These are phyloP conservation scores for Dentipellis sp. DNA, from an alignment of 768 basidiomycete species.

Conservation along the genomic window DNA sequence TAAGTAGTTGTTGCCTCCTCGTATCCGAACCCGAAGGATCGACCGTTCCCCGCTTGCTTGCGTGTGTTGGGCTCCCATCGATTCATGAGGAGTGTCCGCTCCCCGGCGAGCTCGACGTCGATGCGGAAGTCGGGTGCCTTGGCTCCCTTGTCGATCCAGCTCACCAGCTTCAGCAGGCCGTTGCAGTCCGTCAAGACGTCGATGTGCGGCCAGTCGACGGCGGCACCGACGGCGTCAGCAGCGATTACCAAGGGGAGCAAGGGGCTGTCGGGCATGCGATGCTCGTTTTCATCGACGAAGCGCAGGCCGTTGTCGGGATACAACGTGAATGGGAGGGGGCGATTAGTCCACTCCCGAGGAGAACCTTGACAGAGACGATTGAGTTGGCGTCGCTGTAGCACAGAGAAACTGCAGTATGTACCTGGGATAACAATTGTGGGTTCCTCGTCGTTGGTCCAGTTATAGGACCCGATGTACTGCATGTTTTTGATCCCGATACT, in stretches of 20 bases:
- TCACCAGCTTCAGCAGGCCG: conserved; percentile 49
- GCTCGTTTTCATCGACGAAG: conserved; percentile 52
- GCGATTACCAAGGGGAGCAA: conserved; percentile 53
- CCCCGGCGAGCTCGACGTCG: conserved; percentile 54
- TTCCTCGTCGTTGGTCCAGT: conserved; percentile 15
- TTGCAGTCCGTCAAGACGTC: conserved; percentile 58
- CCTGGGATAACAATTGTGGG: conserved; percentile 25
- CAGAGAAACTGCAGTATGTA: conserved; percentile 1
- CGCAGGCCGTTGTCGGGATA: conserved; percentile 40
- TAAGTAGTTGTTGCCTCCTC: conserved; percentile 44
- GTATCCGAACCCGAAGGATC: conserved; percentile 51
- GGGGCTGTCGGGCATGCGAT: conserved; percentile 27
- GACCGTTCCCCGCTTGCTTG: conserved; percentile 17
- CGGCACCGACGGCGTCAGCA: conserved; percentile 32
- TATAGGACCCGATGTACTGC: conserved; percentile 23
- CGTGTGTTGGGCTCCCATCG: conserved; percentile 40
- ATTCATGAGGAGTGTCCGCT: conserved; percentile 49
- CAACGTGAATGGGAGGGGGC: conserved; percentile 41
- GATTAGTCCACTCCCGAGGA: conserved; percentile 47
- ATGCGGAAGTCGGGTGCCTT: conserved; percentile 50
- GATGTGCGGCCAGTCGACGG: conserved; percentile 28
- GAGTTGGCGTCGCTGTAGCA: neutral
- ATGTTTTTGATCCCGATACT: conserved; percentile 13
- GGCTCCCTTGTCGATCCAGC: conserved; percentile 36
- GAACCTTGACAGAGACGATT: conserved; percentile 32